A percentile compares a stretch with the other conserved stretches of the same genome.
These are phyloP conservation scores for Scopulariopsis brevicaulis DNA, from an alignment of 2,329 filamentous ascomycete genomes.

Conservation along the genomic window DNA sequence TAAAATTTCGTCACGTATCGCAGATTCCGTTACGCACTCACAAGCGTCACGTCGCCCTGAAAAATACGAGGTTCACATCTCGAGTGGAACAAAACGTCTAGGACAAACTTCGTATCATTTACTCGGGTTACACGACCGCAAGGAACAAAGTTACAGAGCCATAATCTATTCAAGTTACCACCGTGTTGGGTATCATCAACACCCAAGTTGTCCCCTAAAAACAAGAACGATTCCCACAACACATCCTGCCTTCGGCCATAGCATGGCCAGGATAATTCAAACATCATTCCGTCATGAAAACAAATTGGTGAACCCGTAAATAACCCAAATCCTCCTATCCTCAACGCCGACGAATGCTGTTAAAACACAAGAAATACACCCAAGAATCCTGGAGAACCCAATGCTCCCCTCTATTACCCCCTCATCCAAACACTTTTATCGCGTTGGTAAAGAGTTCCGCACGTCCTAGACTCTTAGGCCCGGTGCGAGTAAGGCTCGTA, in stretches of 20 bases:
- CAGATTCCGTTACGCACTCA: not conserved
- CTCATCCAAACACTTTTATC: not conserved
- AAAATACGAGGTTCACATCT: not conserved
- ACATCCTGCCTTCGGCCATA: not conserved
- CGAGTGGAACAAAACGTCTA: too few relatives aligned
- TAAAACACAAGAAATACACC: not conserved
- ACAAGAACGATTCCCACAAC: not conserved
- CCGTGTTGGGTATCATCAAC: not conserved
- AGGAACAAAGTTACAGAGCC: too few relatives aligned
- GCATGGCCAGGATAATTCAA: not conserved
- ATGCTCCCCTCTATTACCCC: not conserved
- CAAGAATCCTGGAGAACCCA: conserved; percentile 20
- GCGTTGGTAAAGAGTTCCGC: not conserved
- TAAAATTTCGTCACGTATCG: too few relatives aligned
- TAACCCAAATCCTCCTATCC: not conserved
- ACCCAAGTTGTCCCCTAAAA: not conserved
- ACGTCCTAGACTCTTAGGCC: not conserved
- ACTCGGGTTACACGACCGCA: not conserved
- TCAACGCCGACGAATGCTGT: not conserved
- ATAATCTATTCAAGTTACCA: not conserved
- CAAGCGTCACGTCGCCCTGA: not conserved
- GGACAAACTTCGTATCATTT: not conserved
- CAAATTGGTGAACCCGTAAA: conserved; percentile 7
- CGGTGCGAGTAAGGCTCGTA: conserved; percentile 56
- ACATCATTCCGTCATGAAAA: not conserved